phyloP scores from a whole-genome alignment of 257 asterid genomes.

The Solanum rostratum region DNA sequence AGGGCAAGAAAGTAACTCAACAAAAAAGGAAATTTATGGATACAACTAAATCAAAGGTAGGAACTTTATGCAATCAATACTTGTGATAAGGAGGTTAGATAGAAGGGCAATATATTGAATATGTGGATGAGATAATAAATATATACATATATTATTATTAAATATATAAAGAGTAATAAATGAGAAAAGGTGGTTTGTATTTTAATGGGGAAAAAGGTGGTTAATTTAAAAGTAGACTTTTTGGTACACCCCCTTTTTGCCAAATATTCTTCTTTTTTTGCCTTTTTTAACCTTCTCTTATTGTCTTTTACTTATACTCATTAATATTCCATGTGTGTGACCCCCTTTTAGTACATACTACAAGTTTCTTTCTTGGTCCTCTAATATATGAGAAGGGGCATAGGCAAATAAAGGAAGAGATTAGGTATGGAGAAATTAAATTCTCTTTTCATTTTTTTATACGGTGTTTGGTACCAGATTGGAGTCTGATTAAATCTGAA shows the following conservation, averaged over 20 bases:
- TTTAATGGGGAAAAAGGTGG: neutral
- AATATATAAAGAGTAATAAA: slow-evolving; percentile 6
- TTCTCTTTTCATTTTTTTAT: no score
- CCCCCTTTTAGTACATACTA: neutral
- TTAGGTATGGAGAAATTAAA: no score
- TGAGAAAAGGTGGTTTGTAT: slow-evolving; percentile 14
- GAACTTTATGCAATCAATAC: neutral
- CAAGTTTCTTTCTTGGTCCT: neutral
- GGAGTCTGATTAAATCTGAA: no score
- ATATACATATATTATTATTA: no score
- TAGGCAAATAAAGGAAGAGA: no score
- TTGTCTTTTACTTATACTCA: neutral
- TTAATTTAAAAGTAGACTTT: slow-evolving; percentile 6
- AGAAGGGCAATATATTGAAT: neutral
- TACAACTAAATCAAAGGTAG: neutral
- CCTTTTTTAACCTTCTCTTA: neutral
- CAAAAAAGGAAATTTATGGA: neutral
- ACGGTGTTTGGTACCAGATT: no score
- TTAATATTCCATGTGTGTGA: neutral
- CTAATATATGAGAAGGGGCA: no score
- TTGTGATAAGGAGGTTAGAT: neutral
- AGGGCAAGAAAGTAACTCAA: neutral
- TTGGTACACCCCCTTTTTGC: neutral
- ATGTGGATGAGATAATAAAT: neutral
- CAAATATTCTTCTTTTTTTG: neutral